Evolutionary conservation across 2,329 filamentous ascomycete species (phyloP), one percentile per base, ranked within the genome.

Genomic region (Aureobasidium sp.): DNA sequence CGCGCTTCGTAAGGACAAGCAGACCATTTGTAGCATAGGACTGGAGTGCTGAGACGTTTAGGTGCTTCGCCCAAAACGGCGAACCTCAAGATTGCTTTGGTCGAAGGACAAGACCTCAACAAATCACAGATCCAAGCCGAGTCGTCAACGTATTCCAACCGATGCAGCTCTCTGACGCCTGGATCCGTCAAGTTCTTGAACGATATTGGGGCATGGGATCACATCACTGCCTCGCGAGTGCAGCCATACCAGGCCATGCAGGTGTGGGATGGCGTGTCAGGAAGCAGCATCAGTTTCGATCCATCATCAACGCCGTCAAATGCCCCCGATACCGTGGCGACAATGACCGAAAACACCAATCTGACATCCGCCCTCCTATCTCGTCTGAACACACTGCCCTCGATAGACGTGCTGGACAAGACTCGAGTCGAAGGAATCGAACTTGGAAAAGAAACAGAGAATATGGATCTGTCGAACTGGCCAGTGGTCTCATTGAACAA

Each of bases 281-380:
- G 83, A 55, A 88, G 90, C 30, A 81, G 84, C 61, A 93, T 98
- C 66, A 86, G 88, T 61, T 98, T 98, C 68, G 66, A 69, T 56
- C 61, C 62, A 2, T 51, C 40, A 17, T 40, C 32, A 27, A 55
- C 34, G 17, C 30, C 50, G 2, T 51, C 32, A 38, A 47, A 21
- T 39, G 34, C 7, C 32, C 41, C 44, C 6, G 35, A 44, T 24
- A 53, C 83, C 1, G 89, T 98, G 60, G 93, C 93, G 8, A 95
- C 93, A 67, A 98, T 98, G 91, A 88, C 84, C 37, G 94, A 98
- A 75, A 98, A 97, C 68, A 70, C 85, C 27, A 97, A 98, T 67
- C 77, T 96, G 29, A 90, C 88, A 2, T 84, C 84, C 0, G 89
- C 83, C 0, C 76, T 98, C 6, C 71, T 96, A 47, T 77, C 77